These are phyloP conservation scores for Lyophyllum semitale DNA, from an alignment of 768 basidiomycete species.

Conservation along the genomic window DNA sequence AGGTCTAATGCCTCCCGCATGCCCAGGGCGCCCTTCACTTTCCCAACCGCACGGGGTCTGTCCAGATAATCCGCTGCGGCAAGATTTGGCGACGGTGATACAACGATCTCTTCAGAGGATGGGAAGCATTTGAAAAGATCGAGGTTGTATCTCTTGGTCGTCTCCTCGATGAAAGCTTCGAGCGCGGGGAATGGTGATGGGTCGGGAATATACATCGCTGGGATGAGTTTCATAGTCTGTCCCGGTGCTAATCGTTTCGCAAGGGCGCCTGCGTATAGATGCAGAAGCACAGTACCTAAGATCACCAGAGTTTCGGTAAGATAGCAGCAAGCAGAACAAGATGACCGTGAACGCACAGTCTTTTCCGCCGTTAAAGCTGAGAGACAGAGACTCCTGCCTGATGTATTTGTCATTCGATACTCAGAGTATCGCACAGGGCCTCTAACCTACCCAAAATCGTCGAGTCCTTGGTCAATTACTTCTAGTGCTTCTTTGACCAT, in stretches of 20 bases:
- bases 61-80: conserved; percentile 22
- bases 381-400: conserved; percentile 70
- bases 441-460: conserved; percentile 76
- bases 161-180: conserved; percentile 79
- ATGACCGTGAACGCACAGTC: conserved; percentile 69
- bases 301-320: not conserved
- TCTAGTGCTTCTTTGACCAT: conserved; percentile 77
- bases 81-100: conserved; percentile 33
- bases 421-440: conserved; percentile 5
- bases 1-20: conserved; percentile 78
- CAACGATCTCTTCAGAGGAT: conserved; percentile 46
- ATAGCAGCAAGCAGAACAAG: not conserved
- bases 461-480: conserved; percentile 79
- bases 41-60: conserved; percentile 43
- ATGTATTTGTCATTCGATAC: conserved; percentile 19
- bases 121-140: conserved; percentile 66
- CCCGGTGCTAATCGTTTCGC: conserved; percentile 41
- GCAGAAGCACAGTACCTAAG: conserved; percentile 91
- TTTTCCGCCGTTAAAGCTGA: conserved; percentile 99
- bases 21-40: conserved; percentile 59
- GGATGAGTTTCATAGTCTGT: conserved; percentile 47
- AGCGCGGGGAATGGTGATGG: conserved; percentile 85
- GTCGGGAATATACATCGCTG: conserved; percentile 85
- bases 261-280: conserved; percentile 79
- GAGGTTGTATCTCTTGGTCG: conserved; percentile 65